Base-by-base conservation (phyloP, 148 eudicot species). In the Persicaria maculosa region DNA sequence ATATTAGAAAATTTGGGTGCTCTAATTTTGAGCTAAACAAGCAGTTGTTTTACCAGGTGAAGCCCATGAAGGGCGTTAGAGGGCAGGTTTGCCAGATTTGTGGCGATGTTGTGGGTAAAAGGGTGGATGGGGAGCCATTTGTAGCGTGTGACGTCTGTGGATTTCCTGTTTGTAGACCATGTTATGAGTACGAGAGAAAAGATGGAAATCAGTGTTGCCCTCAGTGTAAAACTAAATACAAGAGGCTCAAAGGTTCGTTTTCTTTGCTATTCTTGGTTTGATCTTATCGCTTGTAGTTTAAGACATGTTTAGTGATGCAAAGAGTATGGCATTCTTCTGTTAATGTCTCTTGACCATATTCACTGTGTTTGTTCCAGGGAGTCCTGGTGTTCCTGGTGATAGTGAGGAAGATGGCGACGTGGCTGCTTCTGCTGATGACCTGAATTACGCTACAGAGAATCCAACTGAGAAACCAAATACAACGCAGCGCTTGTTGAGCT, bases 201-300 rank as follows among this genome's bases (percentile, higher is more conserved):
- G 86, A 85, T 72, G 88, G 88, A 71, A 80, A 74, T 77, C 89
- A 87, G 75, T 78, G 84, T 72, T 89, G 88, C 73, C 88, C 87
- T 73, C 90, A 87, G 19, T 87, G 90, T 84, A 87, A 87, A 76
- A 87, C 90, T 48, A 75, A 73, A 75, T 87, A 87, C 77, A 87
- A 76, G 80, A 82, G 85, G 67, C 86, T 73, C 74, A 87, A 87
- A 83, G 90, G 90, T 87, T 25, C 22, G 81, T 10, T 57, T 50
- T 73, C 11, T 36, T 64, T 22, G 25, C 40, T 31, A 12, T 45
- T 45, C 59, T 47, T 20, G 43, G 44, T 31, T 69, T 19, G 40
- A 58, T 9, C 47, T 16, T 71, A 31, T 77, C 11, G 40, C 31
- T 14, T 65, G 43, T 16, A 6, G 8, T 14, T 65, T 10, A 12